Evolutionary conservation across 2,329 filamentous ascomycete genomes (phyloP).

Genomic region (Neophaeococcomyces mojaviensis): DNA sequence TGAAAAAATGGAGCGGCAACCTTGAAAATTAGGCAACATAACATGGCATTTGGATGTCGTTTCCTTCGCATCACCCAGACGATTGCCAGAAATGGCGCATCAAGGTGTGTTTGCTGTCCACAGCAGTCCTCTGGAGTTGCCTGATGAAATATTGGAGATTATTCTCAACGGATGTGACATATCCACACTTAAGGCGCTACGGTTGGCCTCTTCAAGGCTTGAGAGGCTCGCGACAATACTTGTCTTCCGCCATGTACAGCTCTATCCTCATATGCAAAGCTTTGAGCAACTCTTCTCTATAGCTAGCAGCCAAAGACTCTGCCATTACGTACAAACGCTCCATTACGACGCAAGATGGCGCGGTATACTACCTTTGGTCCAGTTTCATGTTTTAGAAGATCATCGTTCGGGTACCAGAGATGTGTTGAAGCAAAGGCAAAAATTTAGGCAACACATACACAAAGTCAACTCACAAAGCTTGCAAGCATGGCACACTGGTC

Average conservation of each 20-base stretch:
- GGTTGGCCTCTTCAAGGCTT: neutral
- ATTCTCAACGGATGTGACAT: no score
- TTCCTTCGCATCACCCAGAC: no score
- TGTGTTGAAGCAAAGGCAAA: neutral
- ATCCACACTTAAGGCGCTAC: neutral
- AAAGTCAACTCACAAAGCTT: neutral
- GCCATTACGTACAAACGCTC: neutral
- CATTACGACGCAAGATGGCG: neutral
- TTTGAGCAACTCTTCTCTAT: neutral
- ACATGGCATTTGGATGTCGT: no score
- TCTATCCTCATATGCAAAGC: neutral
- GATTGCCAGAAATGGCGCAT: no score
- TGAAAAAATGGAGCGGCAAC: no score
- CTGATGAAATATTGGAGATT: no score
- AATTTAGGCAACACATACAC: neutral
- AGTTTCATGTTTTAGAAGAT: neutral
- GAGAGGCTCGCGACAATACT: neutral
- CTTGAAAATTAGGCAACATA: no score
- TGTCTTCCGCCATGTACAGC: neutral
- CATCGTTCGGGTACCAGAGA: neutral
- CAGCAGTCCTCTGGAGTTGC: no score
- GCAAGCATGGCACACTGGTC: neutral
- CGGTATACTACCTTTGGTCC: neutral
- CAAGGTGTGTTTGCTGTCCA: no score
- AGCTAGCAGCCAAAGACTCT: neutral